phyloP scores from a whole-genome alignment of 192 early-diverging fungal species.

The Rhizoclosmatium sp. region DNA sequence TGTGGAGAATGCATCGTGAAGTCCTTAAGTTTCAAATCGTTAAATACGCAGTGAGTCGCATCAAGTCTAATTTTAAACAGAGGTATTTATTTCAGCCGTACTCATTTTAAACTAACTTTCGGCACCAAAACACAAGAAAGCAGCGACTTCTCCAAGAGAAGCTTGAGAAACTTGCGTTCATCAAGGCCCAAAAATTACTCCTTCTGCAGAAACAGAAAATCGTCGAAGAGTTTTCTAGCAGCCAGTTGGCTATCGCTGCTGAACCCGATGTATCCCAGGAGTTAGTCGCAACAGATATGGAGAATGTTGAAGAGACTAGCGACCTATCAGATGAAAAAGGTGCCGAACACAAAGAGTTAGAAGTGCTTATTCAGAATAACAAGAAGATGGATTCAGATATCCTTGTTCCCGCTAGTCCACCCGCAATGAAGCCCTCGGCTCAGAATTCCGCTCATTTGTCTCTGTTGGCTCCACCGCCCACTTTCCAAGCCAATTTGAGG shows the following conservation, averaged over 20 bases:
- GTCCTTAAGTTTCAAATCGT: not conserved
- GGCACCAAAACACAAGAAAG: not conserved
- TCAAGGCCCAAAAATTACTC: slow-evolving; percentile 1
- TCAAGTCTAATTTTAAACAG: not conserved
- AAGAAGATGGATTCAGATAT: not conserved
- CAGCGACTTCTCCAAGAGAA: not conserved
- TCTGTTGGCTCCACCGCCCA: no score
- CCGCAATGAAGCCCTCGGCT: not conserved
- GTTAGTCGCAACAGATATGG: not conserved
- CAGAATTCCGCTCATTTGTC: not conserved
- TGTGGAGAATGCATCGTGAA: not conserved
- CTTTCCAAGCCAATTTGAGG: no score
- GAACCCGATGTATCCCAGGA: not conserved
- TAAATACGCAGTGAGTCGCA: not conserved
- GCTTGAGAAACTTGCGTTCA: slow-evolving; percentile 2
- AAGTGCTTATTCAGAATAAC: not conserved
- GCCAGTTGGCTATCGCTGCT: not conserved
- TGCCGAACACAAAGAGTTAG: not conserved
- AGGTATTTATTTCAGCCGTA: not conserved
- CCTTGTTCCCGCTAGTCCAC: not conserved
- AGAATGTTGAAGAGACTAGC: not conserved
- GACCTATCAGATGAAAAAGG: not conserved
- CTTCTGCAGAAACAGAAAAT: slow-evolving; percentile 4
- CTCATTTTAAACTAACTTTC: not conserved
- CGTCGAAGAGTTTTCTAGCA: not conserved